Evolutionary conservation across 495 filamentous ascomycete genomes (phyloP).

Genomic region (Pyronema domesticum): DNA sequence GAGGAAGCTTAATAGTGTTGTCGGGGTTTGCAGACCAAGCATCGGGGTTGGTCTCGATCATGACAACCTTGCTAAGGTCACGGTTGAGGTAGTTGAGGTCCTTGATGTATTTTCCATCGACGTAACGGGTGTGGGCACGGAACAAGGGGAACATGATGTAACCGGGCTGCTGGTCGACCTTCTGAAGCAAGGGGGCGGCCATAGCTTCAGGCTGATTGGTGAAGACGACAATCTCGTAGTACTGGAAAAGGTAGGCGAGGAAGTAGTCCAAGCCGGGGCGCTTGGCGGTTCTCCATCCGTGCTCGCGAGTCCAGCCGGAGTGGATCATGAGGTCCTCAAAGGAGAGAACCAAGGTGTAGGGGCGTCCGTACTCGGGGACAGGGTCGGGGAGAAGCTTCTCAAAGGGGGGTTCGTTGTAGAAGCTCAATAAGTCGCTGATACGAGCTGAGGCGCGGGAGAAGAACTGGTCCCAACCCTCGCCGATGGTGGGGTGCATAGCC

Average conservation of each 20-base stretch:
- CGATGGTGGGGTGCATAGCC: slow-evolving; percentile 44
- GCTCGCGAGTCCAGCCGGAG: slow-evolving; percentile 79
- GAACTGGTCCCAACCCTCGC: slow-evolving; percentile 44
- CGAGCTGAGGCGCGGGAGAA: slow-evolving; percentile 70
- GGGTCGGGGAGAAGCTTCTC: slow-evolving; percentile 81
- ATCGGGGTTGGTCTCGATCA: slow-evolving; percentile 67
- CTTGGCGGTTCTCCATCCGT: slow-evolving; percentile 92
- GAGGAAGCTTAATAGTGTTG: slow-evolving; percentile 78
- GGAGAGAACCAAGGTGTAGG: slow-evolving; percentile 85
- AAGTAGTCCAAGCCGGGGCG: slow-evolving; percentile 94
- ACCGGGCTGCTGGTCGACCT: slow-evolving; percentile 76
- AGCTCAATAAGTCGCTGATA: slow-evolving; percentile 51
- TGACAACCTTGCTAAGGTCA: slow-evolving; percentile 78
- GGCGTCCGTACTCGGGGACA: slow-evolving; percentile 59
- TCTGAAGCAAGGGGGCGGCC: slow-evolving; percentile 72
- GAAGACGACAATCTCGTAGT: slow-evolving; percentile 94
- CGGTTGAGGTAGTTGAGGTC: slow-evolving; percentile 94
- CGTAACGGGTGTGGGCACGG: slow-evolving; percentile 84
- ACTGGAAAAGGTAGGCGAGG: slow-evolving; percentile 83
- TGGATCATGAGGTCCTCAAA: slow-evolving; percentile 88
- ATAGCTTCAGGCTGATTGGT: slow-evolving; percentile 65
- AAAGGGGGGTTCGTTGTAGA: slow-evolving; percentile 94
- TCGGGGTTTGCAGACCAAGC: slow-evolving; percentile 76
- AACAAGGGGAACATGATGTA: slow-evolving; percentile 92
- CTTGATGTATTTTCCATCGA: slow-evolving; percentile 92